These are phyloP conservation scores for Fusarium musae DNA, from an alignment of 2,329 filamentous ascomycete species.

Conservation along the genomic window DNA sequence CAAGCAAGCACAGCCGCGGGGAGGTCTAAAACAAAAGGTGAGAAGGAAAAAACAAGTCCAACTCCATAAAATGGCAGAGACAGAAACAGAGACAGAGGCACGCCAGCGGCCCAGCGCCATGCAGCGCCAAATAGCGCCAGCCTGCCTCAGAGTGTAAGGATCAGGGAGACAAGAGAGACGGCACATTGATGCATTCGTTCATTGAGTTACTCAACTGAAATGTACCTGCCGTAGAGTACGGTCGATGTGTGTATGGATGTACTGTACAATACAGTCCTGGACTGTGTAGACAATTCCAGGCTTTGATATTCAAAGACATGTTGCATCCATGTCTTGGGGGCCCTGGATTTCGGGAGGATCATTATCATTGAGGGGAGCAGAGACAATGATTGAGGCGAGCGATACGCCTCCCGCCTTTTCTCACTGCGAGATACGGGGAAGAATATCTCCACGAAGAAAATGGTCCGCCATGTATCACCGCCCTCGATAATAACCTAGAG, in stretches of 20 bases:
- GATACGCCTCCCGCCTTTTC: slow-evolving; percentile 27
- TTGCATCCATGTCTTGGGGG: slow-evolving; percentile 27
- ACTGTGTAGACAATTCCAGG: slow-evolving; percentile 26
- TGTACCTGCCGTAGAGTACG: slow-evolving; percentile 1
- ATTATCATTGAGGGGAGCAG: slow-evolving; percentile 26
- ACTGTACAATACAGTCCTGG: neutral
- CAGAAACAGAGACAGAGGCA: slow-evolving; percentile 6
- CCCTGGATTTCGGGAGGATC: slow-evolving; percentile 24
- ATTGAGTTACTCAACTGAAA: slow-evolving; percentile 34
- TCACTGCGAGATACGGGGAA: neutral
- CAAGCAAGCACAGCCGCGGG: slow-evolving; percentile 14
- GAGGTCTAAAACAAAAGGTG: slow-evolving; percentile 26
- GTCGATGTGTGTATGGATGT: neutral
- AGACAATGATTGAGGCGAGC: slow-evolving; percentile 35
- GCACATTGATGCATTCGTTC: slow-evolving; percentile 13
- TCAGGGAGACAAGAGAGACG: slow-evolving; percentile 1
- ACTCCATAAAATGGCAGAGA: neutral
- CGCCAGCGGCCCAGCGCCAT: slow-evolving; percentile 28
- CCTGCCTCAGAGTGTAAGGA: slow-evolving; percentile 24
- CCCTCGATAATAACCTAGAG: neutral
- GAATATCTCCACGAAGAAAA: neutral
- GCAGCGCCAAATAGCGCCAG: slow-evolving; percentile 30
- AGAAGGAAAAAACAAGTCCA: slow-evolving; percentile 5
- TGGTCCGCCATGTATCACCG: slow-evolving; percentile 4
- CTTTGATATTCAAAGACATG: slow-evolving; percentile 31